Evolutionary conservation across 2,329 filamentous ascomycete genomes (phyloP).

Genomic region (Colletotrichum chrysophilum): DNA sequence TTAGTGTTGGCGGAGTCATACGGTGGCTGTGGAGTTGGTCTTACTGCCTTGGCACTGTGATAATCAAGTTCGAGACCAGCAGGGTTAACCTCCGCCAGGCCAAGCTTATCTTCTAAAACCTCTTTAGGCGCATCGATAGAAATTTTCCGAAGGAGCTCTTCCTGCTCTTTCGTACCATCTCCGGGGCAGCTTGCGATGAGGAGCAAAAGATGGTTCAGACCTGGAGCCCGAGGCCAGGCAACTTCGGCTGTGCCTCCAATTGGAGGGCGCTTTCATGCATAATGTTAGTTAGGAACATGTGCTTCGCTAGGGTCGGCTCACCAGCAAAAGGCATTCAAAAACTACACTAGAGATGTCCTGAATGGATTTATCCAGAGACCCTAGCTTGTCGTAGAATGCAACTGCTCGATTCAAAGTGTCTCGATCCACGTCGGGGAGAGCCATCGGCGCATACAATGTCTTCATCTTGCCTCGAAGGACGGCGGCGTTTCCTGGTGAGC

Average conservation of each 20-base stretch:
- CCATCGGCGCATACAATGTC: conserved; percentile 9
- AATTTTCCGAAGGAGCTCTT: background rate
- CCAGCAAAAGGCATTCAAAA: background rate
- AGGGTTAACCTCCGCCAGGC: background rate
- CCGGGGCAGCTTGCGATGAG: conserved; percentile 1
- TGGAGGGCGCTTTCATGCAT: background rate
- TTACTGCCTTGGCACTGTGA: background rate
- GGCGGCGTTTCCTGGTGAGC: background rate
- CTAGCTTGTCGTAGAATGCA: background rate
- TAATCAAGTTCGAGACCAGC: conserved; percentile 1
- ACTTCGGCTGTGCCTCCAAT: background rate
- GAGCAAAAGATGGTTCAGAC: background rate
- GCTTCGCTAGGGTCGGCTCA: background rate
- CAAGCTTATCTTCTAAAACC: background rate
- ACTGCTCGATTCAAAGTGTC: background rate
- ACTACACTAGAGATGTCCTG: background rate
- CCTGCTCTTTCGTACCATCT: background rate
- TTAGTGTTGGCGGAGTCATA: background rate
- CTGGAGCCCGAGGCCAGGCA: background rate
- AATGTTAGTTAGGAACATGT: background rate
- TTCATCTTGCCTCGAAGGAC: conserved; percentile 5
- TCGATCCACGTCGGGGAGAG: background rate
- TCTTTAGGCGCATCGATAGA: background rate
- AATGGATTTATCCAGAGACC: background rate
- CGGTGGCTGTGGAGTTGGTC: background rate